phyloP scores from a whole-genome alignment of 768 basidiomycete genomes.

The Termitomyces sp. region DNA sequence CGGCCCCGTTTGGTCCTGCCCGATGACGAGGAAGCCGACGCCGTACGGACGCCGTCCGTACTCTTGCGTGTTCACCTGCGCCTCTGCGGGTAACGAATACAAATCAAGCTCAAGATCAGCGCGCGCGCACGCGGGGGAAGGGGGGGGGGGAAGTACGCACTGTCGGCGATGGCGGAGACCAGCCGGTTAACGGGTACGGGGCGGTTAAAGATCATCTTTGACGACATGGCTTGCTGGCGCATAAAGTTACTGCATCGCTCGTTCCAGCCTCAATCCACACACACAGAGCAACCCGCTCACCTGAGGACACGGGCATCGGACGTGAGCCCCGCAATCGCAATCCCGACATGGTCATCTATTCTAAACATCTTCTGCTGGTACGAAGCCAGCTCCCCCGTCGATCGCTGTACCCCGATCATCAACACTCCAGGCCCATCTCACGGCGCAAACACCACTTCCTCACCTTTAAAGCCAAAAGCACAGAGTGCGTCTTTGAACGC shows the following conservation, averaged over 20 bases:
- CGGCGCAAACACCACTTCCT: too few species aligned
- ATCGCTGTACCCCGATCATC: conserved; percentile 55
- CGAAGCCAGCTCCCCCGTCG: conserved; percentile 96
- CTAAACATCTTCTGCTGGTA: conserved; percentile 99
- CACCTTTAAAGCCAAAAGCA: conserved; percentile 91
- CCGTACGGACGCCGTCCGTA: conserved; percentile 97
- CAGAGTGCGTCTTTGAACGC: conserved; percentile 90
- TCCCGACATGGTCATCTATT: conserved; percentile 99
- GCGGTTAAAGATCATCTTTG: conserved; percentile 92
- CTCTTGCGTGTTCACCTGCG: conserved; percentile 97
- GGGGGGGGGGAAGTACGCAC: conserved; percentile 28
- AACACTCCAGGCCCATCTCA: too few species aligned
- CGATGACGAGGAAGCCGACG: conserved; percentile 97
- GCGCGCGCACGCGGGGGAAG: too few species aligned
- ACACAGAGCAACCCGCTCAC: conserved; percentile 31
- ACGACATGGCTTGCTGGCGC: conserved; percentile 97
- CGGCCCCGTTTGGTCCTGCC: conserved; percentile 93
- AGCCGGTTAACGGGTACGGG: conserved; percentile 92
- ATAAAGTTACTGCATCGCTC: conserved; percentile 79
- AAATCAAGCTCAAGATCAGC: not conserved
- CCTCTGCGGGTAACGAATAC: conserved; percentile 66
- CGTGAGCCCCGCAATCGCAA: conserved; percentile 98
- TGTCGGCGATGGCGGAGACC: conserved; percentile 91
- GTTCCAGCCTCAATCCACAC: too few species aligned
- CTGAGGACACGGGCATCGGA: conserved; percentile 97